Evolutionary conservation across 2,329 filamentous ascomycete genomes (phyloP), one percentile per base, ranked within the genome.

Genomic region (Thielaviopsis punctulata): DNA sequence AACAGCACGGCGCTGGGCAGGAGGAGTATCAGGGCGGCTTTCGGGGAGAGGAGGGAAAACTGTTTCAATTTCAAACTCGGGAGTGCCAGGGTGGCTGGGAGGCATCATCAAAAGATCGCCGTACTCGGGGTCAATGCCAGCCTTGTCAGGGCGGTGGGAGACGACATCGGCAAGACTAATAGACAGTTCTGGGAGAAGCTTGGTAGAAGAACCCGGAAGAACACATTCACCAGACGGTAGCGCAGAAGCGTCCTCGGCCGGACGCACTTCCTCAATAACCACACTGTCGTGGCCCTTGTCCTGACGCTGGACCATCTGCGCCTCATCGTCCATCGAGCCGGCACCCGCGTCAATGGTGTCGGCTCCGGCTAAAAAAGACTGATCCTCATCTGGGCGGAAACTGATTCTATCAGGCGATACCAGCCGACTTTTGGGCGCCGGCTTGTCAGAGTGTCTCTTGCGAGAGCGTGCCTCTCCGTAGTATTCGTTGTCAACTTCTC

Each of bases 281-380:
- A 33, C 27, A 33, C 10, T 33, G 9, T 2, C 8, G 8, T 3
- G 27, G 15, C 27, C 15, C 8, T 33, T 33, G 27, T 33, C 27
- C 27, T 33, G 27, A 33, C 27, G 27, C 27, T 33, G 27, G 27
- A 33, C 27, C 27, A 10, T 13, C 27, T 33, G 27, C 27, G 10
- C 9, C 27, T 10, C 27, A 4, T 9, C 8, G 8, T 13, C 49
- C 68, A 69, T 71, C 66, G 75, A 63, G 74, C 79, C 78, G 77
- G 69, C 78, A 81, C 77, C 77, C 71, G 73, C 75, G 77, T 77
- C 77, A 77, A 75, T 70, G 73, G 73, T 81, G 73, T 69, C 77
- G 77, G 79, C 75, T 72, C 75, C 77, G 81, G 67, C 79, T 81
- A 81, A 80, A 80, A 82, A 81, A 81, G 77, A 77, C 68, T 73